Conservation (phyloP, 176 grass and related monocot species). For the Zoysia japonica region DNA sequence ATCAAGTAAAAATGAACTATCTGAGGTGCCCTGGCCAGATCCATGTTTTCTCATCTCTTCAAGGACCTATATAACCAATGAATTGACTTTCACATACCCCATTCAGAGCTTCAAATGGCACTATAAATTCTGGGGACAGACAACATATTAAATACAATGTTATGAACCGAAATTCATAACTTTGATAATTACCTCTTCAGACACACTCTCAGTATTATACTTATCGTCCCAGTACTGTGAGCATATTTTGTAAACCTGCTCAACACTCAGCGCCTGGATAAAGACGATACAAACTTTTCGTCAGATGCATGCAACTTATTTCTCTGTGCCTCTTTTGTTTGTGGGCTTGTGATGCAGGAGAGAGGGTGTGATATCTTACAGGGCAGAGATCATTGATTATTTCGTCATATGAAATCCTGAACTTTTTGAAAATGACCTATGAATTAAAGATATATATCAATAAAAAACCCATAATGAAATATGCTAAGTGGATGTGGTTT, state of each 20-base stretch:
- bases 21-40: constrained; percentile 24
- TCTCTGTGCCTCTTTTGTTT: background rate
- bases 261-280: constrained; percentile 71
- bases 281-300: background rate
- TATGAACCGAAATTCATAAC: constrained; percentile 22
- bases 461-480: background rate
- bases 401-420: constrained; percentile 85
- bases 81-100: background rate
- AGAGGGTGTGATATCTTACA: constrained; percentile 44
- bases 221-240: constrained; percentile 95
- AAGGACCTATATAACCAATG: constrained; percentile 61
- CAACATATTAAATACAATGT: too few relatives aligned
- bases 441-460: background rate
- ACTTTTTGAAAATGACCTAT: constrained; percentile 94
- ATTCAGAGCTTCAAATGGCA: background rate
- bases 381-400: constrained; percentile 80
- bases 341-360: background rate
- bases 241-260: constrained; percentile 84
- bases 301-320: background rate
- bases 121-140: too few relatives aligned
- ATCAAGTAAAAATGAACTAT: constrained; percentile 61
- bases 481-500: background rate
- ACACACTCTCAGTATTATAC: constrained; percentile 94
- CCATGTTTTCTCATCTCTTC: constrained; percentile 52
- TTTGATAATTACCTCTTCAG: constrained; percentile 63